Evolutionary conservation across 495 filamentous ascomycete species (phyloP).

Genomic region (Friedmanniomyces endolithicus): DNA sequence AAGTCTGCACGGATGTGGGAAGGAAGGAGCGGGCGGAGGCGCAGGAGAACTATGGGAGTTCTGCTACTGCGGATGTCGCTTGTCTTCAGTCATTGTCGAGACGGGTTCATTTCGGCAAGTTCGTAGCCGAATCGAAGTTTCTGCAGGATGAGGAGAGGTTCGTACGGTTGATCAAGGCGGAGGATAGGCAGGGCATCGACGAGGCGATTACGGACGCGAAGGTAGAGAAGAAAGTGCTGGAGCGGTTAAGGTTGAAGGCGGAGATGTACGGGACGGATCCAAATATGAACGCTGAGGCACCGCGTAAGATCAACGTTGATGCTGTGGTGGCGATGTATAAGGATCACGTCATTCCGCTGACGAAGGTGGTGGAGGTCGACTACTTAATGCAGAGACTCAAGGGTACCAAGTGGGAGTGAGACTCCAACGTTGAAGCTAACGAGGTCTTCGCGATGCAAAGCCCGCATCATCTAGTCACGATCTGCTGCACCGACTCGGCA

Average conservation of each 20-base stretch:
- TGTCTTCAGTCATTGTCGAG: slow-evolving; percentile 85
- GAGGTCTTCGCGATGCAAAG: too few species aligned
- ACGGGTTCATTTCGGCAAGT: slow-evolving; percentile 95
- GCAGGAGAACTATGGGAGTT: slow-evolving; percentile 89
- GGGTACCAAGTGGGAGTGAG: slow-evolving; percentile 49
- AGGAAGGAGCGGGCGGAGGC: slow-evolving; percentile 58
- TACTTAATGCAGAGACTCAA: slow-evolving; percentile 90
- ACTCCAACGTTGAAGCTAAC: neutral
- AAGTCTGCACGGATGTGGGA: slow-evolving; percentile 59
- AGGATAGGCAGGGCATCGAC: slow-evolving; percentile 68
- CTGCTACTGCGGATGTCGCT: slow-evolving; percentile 80
- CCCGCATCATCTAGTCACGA: too few species aligned
- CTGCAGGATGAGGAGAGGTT: slow-evolving; percentile 67
- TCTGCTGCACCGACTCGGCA: too few species aligned
- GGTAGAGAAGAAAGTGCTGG: slow-evolving; percentile 87
- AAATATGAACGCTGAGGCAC: slow-evolving; percentile 42
- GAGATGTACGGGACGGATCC: slow-evolving; percentile 93
- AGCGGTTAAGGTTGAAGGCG: slow-evolving; percentile 78
- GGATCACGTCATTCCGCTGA: slow-evolving; percentile 90
- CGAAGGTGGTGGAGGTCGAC: slow-evolving; percentile 94
- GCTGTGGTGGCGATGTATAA: slow-evolving; percentile 88
- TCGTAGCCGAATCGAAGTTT: slow-evolving; percentile 98
- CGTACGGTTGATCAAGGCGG: slow-evolving; percentile 63
- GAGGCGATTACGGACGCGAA: slow-evolving; percentile 78
- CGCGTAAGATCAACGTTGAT: slow-evolving; percentile 76